These are phyloP conservation scores for Fennellomyces sp. DNA, from an alignment of 371 early-diverging fungal species.

Conservation along the genomic window DNA sequence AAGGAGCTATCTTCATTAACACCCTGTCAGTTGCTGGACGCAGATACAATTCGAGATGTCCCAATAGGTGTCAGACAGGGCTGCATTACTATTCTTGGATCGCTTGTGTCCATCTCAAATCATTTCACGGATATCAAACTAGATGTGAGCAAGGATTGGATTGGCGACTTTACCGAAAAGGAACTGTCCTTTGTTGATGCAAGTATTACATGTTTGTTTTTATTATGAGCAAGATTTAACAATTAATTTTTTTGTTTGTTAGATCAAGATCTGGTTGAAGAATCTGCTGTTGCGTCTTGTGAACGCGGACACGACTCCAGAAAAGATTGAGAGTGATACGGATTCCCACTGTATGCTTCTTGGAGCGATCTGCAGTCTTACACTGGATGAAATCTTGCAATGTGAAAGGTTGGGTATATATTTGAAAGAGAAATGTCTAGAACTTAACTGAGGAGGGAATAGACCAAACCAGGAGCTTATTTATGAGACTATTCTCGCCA, in stretches of 20 bases:
- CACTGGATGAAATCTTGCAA: slow-evolving; percentile 58
- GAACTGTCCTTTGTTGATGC: slow-evolving; percentile 32
- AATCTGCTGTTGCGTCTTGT: slow-evolving; percentile 50
- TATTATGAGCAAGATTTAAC: too few relatives aligned
- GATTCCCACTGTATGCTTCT: slow-evolving; percentile 63
- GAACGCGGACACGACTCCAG: slow-evolving; percentile 28
- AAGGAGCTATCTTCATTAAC: neutral
- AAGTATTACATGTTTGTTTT: neutral
- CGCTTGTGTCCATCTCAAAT: slow-evolving; percentile 42
- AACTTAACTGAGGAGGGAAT: neutral
- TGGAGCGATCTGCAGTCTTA: slow-evolving; percentile 49
- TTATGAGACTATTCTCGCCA: slow-evolving; percentile 58
- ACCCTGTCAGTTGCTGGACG: slow-evolving; percentile 28
- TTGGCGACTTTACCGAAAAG: slow-evolving; percentile 12
- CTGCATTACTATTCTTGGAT: slow-evolving; percentile 47
- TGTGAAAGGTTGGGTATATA: slow-evolving; percentile 22
- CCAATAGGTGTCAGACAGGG: slow-evolving; percentile 31
- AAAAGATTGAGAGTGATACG: slow-evolving; percentile 32
- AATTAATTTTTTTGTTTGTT: neutral
- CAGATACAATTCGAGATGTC: slow-evolving; percentile 19
- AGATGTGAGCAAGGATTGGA: slow-evolving; percentile 22
- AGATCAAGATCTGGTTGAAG: slow-evolving; percentile 52
- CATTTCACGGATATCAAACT: slow-evolving; percentile 33
- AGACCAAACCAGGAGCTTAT: slow-evolving; percentile 43
- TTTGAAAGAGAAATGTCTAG: neutral